phyloP scores from a whole-genome alignment of 306 rosid genomes.

The Vigna unguiculata region DNA sequence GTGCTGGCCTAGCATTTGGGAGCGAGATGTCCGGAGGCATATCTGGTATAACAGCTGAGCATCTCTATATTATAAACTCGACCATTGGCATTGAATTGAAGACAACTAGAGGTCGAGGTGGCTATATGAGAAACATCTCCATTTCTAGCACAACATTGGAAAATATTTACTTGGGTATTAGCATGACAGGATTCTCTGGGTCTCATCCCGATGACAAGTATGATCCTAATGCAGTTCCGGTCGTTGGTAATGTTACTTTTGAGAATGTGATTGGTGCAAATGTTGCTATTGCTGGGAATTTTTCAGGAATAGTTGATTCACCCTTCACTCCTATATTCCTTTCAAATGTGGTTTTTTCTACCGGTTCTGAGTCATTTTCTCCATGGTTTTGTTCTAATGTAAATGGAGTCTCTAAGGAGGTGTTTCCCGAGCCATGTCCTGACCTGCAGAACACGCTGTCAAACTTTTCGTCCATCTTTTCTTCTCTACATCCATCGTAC shows the following conservation, averaged over 20 bases:
- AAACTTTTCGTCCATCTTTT: slow-evolving; percentile 47
- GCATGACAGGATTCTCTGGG: slow-evolving; percentile 54
- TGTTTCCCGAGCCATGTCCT: slow-evolving; percentile 59
- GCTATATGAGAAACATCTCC: slow-evolving; percentile 56
- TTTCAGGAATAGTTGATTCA: slow-evolving; percentile 56
- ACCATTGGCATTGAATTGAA: slow-evolving; percentile 55
- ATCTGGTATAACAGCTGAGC: slow-evolving; percentile 50
- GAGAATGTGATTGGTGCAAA: slow-evolving; percentile 54
- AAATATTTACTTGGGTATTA: slow-evolving; percentile 52
- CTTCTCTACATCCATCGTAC: slow-evolving; percentile 23
- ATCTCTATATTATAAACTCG: slow-evolving; percentile 53
- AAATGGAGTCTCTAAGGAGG: slow-evolving; percentile 49
- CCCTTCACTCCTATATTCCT: slow-evolving; percentile 60
- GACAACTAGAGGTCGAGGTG: slow-evolving; percentile 73
- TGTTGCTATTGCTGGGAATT: slow-evolving; percentile 58
- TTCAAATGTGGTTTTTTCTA: slow-evolving; percentile 55
- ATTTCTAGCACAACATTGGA: slow-evolving; percentile 52
- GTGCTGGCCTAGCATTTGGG: slow-evolving; percentile 67
- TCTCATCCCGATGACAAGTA: slow-evolving; percentile 69
- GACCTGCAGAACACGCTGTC: slow-evolving; percentile 48
- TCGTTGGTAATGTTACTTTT: slow-evolving; percentile 53
- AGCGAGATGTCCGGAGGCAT: slow-evolving; percentile 82
- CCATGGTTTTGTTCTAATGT: slow-evolving; percentile 65
- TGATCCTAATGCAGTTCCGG: slow-evolving; percentile 63
- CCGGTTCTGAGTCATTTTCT: slow-evolving; percentile 44